phyloP scores from a whole-genome alignment of 1,139 yeast genomes.

The Candida tropicalis region DNA sequence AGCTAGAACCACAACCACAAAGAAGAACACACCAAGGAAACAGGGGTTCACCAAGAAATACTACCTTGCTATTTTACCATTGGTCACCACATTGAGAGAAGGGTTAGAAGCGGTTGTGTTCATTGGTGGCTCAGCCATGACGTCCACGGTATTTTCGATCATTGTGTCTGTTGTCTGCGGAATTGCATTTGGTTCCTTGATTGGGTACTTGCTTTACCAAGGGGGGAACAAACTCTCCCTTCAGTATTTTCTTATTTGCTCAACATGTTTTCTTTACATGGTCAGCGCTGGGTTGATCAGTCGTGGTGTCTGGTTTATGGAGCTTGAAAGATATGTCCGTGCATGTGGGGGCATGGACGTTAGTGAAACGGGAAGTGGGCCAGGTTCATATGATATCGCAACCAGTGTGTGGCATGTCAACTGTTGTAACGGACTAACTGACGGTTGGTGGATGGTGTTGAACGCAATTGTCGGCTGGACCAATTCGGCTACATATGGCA shows the following conservation, averaged over 20 bases:
- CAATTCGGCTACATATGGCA: conserved; percentile 91
- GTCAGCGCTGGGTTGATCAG: conserved; percentile 49
- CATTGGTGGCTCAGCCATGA: conserved; percentile 51
- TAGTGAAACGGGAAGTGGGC: conserved; percentile 88
- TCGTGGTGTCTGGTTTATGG: conserved; percentile 87
- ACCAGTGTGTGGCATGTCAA: conserved; percentile 93
- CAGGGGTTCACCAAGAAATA: conserved; percentile 31
- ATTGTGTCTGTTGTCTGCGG: conserved; percentile 44
- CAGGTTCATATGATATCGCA: conserved; percentile 87
- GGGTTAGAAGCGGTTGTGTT: conserved; percentile 53
- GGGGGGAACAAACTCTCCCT: conserved; percentile 46
- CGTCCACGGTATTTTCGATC: conserved; percentile 40
- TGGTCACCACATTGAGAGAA: conserved; percentile 48
- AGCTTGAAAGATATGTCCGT: conserved; percentile 65
- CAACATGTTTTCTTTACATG: conserved; percentile 46
- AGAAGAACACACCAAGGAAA: conserved; percentile 5
- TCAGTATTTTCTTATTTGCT: conserved; percentile 42
- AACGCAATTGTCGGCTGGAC: conserved; percentile 96
- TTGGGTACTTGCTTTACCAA: conserved; percentile 41
- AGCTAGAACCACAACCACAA: too few species aligned
- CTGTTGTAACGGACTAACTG: conserved; percentile 90
- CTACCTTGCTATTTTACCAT: conserved; percentile 44
- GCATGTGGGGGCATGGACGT: conserved; percentile 82
- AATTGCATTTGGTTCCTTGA: conserved; percentile 34
- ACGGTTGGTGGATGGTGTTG: conserved; percentile 91